Evolutionary conservation across 768 basidiomycete genomes (phyloP).

Genomic region (Boletales sp.): DNA sequence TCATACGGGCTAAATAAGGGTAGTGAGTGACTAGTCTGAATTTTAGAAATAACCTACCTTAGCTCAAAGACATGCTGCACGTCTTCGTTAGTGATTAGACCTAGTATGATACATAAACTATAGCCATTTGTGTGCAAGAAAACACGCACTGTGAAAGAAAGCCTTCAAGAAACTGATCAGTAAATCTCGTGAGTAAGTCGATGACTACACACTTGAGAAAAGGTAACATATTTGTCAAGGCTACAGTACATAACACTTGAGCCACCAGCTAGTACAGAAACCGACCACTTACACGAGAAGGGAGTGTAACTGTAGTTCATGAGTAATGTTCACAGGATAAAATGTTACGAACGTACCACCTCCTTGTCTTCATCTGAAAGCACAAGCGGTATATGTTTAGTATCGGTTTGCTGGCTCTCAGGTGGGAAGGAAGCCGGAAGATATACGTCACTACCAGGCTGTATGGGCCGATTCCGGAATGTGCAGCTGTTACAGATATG

Average conservation of each 20-base stretch:
- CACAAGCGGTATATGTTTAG: constrained; percentile 23
- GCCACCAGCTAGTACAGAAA: constrained; percentile 11
- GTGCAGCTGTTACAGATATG: constrained; percentile 36
- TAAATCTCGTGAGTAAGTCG: constrained; percentile 35
- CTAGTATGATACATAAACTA: constrained; percentile 5
- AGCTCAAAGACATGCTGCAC: constrained; percentile 27
- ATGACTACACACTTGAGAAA: constrained; percentile 22
- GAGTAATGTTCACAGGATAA: too few species aligned
- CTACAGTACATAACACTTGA: constrained; percentile 45
- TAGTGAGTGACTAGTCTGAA: too few species aligned
- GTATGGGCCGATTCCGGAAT: constrained; percentile 35
- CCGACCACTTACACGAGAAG: constrained; percentile 49
- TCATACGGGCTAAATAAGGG: constrained; percentile 39
- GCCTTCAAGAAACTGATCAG: constrained; percentile 17
- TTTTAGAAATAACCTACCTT: constrained; percentile 13
- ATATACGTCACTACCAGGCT: constrained; percentile 40
- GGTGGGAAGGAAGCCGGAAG: constrained; percentile 52
- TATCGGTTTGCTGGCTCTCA: constrained; percentile 21
- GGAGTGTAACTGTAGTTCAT: constrained; percentile 37
- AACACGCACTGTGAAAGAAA: constrained; percentile 17
- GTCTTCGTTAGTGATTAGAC: constrained; percentile 22
- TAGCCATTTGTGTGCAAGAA: neutral
- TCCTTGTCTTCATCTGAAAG: constrained; percentile 45
- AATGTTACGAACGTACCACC: constrained; percentile 34
- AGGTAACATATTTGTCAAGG: constrained; percentile 28